phyloP scores from a whole-genome alignment of 495 filamentous ascomycete species.

The Stereocaulon alpinum region DNA sequence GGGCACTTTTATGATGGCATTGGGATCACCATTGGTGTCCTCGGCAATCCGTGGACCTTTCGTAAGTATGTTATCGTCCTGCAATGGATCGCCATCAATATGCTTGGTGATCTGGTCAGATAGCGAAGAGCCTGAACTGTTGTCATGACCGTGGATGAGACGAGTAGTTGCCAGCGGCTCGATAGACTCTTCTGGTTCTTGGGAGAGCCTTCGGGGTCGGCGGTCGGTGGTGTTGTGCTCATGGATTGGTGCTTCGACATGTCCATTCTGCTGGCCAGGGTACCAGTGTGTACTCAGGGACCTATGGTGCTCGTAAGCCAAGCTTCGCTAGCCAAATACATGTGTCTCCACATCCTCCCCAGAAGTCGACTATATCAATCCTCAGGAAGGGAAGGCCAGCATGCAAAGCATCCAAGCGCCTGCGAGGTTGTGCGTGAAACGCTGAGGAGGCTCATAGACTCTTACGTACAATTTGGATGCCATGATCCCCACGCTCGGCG shows the following conservation, averaged over 20 bases:
- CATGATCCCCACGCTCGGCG: not conserved
- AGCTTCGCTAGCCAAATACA: not conserved
- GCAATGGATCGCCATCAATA: conserved; percentile 11
- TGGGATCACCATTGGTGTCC: not conserved
- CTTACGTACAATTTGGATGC: not conserved
- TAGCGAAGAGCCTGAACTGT: not conserved
- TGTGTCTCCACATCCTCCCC: not conserved
- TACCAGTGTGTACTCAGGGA: not conserved
- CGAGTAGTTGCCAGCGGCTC: not conserved
- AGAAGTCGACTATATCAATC: too few species aligned
- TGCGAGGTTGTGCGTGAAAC: not conserved
- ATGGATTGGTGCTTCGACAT: not conserved
- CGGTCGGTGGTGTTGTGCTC: not conserved
- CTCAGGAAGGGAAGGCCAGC: too few species aligned
- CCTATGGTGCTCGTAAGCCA: not conserved
- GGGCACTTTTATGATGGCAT: conserved; percentile 13
- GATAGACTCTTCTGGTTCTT: not conserved
- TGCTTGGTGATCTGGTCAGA: not conserved
- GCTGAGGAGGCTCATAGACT: not conserved
- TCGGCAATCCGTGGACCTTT: conserved; percentile 10
- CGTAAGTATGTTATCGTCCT: conserved; percentile 11
- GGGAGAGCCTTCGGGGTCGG: not conserved
- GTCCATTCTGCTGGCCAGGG: not conserved
- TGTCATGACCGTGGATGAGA: too few species aligned
- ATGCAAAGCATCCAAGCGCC: not conserved